Conservation (phyloP, 1,139 yeast species). For the Magnusiomyces fungicola region DNA sequence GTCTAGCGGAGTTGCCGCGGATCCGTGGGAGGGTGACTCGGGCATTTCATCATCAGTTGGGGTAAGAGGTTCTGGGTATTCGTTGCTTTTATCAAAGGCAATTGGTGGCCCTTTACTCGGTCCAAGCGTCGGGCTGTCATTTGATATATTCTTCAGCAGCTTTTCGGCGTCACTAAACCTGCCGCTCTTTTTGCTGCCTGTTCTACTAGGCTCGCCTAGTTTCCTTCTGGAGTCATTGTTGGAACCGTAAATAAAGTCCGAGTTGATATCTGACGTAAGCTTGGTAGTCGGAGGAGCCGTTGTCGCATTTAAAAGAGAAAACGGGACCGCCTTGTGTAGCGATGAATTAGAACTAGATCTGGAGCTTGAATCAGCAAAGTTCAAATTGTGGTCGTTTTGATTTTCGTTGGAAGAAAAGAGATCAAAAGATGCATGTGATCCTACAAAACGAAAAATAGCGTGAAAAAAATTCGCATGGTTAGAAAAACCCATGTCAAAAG, state of each 20-base stretch:
- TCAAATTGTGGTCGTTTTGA: no score
- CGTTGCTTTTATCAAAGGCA: no score
- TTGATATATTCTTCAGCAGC: background rate
- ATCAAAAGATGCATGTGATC: background rate
- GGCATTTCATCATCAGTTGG: no score
- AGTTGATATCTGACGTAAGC: background rate
- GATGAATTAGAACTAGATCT: background rate
- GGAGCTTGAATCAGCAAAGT: background rate
- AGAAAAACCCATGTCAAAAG: background rate
- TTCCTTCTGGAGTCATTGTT: background rate
- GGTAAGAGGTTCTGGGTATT: no score
- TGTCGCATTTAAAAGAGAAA: background rate
- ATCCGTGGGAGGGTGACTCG: slow-evolving; percentile 1
- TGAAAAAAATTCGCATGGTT: no score
- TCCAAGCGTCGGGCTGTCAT: no score
- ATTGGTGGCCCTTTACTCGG: no score
- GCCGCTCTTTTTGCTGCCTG: background rate
- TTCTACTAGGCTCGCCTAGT: background rate
- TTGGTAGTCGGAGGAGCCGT: background rate
- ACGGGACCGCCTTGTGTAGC: background rate
- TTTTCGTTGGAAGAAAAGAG: background rate
- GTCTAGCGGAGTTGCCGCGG: background rate
- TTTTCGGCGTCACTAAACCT: background rate
- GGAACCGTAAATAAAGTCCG: background rate
- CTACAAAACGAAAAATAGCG: background rate